These are phyloP conservation scores for Fusarium nanum DNA, from an alignment of 2,329 filamentous ascomycete genomes.

Conservation along the genomic window DNA sequence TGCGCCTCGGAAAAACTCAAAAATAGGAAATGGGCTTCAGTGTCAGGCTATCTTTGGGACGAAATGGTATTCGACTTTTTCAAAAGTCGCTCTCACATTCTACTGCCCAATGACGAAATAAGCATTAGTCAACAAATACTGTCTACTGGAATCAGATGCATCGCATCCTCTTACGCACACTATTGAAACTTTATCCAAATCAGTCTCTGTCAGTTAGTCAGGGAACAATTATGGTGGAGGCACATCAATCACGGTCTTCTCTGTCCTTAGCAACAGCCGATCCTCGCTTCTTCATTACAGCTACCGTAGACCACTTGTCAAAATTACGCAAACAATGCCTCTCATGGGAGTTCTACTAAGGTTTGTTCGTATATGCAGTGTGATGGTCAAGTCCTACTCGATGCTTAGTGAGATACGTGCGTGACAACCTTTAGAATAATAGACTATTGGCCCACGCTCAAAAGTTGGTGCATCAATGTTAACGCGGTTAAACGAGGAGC, in stretches of 20 bases:
- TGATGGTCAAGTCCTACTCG: not conserved
- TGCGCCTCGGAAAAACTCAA: too few species aligned
- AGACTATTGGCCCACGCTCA: not conserved
- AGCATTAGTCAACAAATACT: not conserved
- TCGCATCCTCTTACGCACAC: not conserved
- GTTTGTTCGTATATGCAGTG: not conserved
- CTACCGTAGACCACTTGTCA: not conserved
- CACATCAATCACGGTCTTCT: not conserved
- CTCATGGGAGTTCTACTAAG: not conserved
- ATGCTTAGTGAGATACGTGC: not conserved
- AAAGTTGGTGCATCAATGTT: not conserved
- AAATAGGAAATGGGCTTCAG: too few species aligned
- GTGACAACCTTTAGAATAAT: not conserved
- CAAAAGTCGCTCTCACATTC: not conserved
- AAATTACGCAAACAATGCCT: too few species aligned
- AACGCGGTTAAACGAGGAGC: not conserved
- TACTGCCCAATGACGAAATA: not conserved
- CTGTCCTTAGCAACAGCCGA: not conserved
- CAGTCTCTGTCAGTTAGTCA: not conserved
- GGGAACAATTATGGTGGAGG: not conserved
- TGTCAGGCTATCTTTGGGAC: not conserved
- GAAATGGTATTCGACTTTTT: not conserved
- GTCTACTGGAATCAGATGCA: not conserved
- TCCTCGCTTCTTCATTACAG: fast-evolving
- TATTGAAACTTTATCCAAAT: not conserved